Base-by-base conservation (phyloP, 2,329 filamentous ascomycete species). In the Penicillium janthinellum region DNA sequence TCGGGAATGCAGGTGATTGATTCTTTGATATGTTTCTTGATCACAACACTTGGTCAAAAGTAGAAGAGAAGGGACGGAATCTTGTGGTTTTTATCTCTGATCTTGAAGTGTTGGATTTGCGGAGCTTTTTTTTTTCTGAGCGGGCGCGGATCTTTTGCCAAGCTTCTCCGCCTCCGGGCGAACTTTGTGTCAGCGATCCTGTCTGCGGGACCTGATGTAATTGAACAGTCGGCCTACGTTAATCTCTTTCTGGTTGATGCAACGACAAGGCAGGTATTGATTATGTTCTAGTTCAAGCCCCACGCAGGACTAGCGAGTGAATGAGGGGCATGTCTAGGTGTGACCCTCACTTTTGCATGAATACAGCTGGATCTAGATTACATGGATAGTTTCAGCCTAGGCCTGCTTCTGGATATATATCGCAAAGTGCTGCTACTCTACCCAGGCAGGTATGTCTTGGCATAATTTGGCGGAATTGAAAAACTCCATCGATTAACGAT, bases 401-500 rank as follows among this genome's bases (percentile, higher is more conserved):
- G 25, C 25, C 25, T 28, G 25, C 5, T 28, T 28, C 25, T 28
- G 25, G 25, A 28, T 28, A 6, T 28, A 28, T 28, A 28, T 28
- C 25, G 4, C 25, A 1, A 28, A 28, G 25, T 28, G 25, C 25
- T 28, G 25, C 25, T 28, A 28, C 5, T 28, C 25, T 28, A 20
- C 20, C 20, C 2, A 28, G 6, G 25, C 25, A 22, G 3, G 4
- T 22, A 22, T 15, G 14, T 8, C 44, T 47, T 31, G 25, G 20
- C 52, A 56, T 15, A 15, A 51, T 44, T n/a, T 47, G 22, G 14
- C 14, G n/a, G 35, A 57, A 48, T 31, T 39, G 49, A 50, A 62
- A 5, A 62, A 62, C 56, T 57, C 59, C 63, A 63, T 69, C 63
- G 64, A 68, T 68, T 69, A 66, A 64, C 61, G 67, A 72, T 69